Evolutionary conservation across 805 yeast genomes (phyloP).

Genomic region (Lipomyces chichibuensis): DNA sequence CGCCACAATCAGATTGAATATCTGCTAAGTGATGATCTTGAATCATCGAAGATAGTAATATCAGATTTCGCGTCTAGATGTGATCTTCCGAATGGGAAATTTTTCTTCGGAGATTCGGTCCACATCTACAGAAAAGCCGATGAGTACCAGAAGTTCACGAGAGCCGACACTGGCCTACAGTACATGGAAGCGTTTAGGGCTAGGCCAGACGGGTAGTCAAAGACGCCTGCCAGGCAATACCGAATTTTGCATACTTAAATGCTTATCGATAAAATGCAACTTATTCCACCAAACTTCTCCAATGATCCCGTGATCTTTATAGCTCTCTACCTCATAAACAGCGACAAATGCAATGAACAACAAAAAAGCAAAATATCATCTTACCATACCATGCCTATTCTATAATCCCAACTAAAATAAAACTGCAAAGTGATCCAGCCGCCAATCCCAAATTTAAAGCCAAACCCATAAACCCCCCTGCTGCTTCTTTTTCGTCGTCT

Average conservation of each 20-base stretch:
- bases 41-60: slow-evolving; percentile 14
- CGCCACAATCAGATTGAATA: slow-evolving; percentile 18
- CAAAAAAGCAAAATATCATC: not conserved
- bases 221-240: not conserved
- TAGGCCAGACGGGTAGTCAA: slow-evolving; percentile 11
- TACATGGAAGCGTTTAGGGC: slow-evolving; percentile 30
- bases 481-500: slow-evolving; percentile 79
- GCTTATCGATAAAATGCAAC: not conserved
- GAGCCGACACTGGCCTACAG: slow-evolving; percentile 23
- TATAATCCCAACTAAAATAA: slow-evolving; percentile 41
- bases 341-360: slow-evolving; percentile 1
- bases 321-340: not conserved
- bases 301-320: not conserved
- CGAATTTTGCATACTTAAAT: not conserved
- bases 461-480: slow-evolving; percentile 89
- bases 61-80: slow-evolving; percentile 14
- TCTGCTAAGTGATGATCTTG: slow-evolving; percentile 15
- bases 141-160: slow-evolving; percentile 6
- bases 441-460: slow-evolving; percentile 78
- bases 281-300: not conserved
- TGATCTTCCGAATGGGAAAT: slow-evolving; percentile 20
- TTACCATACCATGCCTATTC: slow-evolving; percentile 10
- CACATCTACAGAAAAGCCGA: slow-evolving; percentile 10
- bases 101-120: slow-evolving; percentile 25
- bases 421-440: slow-evolving; percentile 76